Base-by-base conservation (phyloP, 768 basidiomycete species). In the Phaeotremella fagi region DNA sequence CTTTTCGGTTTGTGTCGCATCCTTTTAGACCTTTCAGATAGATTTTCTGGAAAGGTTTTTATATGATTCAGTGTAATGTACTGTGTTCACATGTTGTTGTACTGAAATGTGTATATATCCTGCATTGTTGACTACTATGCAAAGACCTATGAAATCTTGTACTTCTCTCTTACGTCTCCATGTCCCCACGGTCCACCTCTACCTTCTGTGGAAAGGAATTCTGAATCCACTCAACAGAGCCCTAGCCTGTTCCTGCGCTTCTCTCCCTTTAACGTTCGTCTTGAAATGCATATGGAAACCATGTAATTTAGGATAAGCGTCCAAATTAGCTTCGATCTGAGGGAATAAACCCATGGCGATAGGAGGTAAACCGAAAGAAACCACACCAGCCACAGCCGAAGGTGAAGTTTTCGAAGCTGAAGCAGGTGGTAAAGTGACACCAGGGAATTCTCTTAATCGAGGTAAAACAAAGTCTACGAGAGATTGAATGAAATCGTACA, bases 251-350 rank as follows among this genome's bases (percentile, higher is more conserved):
- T 91, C 87, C 77, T 95, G 88, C 5, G 92, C 92, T 12, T 89
- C 89, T n/a, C 84, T 75, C 0, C 94, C 94, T 41, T 79, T 78
- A 3, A 88, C 87, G 69, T 86, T 90, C 20, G 94, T 97, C 52
- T 91, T 80, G 70, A 94, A 91, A 71, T 92, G 88, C 31, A 99
- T 84, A 69, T 97, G 88, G 82, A 99, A 88, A 18, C 94, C 94
- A 66, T 85, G 85, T 42, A 82, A 71, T 60, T 82, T 82, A 4
- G 90, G 89, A 71, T 97, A 99, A 25, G 87, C 76, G 67, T 97
- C 92, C 37, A 86, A 75, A 72, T 95, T 95, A 74, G 90, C 85
- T 77, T 98, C 94, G 52, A 98, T 86, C 76, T 94, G 88, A 1
- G 94, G 94, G 79, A 97, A 99, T 63, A 92, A 80, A 5, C 81